Conservation (phyloP, 2,329 filamentous ascomycete species). For the Fusarium drepaniforme region DNA sequence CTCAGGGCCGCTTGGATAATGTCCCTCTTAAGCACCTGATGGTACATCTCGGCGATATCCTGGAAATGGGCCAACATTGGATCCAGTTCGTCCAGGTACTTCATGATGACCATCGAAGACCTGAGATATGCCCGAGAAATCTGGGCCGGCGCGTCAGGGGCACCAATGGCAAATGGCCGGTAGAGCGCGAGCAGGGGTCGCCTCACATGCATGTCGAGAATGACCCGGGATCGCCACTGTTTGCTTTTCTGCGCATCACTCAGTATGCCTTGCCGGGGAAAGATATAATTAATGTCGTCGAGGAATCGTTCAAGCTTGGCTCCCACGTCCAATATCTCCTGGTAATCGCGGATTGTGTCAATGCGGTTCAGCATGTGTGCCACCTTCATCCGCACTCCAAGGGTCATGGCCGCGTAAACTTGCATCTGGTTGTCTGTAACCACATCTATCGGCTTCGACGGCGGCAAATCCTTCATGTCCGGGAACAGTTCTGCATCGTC, state of each 20-base stretch:
- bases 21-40: constrained; percentile 65
- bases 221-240: constrained; percentile 63
- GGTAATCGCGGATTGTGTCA: constrained; percentile 65
- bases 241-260: constrained; percentile 60
- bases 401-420: constrained; percentile 64
- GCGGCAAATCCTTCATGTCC: constrained; percentile 62
- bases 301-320: constrained; percentile 65
- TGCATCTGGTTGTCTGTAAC: constrained; percentile 66
- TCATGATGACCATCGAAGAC: constrained; percentile 67
- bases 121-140: constrained; percentile 65
- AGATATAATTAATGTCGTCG: constrained; percentile 66
- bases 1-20: constrained; percentile 68
- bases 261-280: constrained; percentile 59
- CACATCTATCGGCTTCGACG: constrained; percentile 63
- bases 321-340: constrained; percentile 65
- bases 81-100: constrained; percentile 67
- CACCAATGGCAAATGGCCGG: constrained; percentile 66
- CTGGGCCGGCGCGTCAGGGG: constrained; percentile 61
- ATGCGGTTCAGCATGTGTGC: constrained; percentile 64
- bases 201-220: constrained; percentile 67
- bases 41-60: constrained; percentile 64
- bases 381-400: constrained; percentile 62
- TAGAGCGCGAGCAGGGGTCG: constrained; percentile 66
- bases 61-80: constrained; percentile 59
- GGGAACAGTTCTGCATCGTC: constrained; percentile 63